Conservation (phyloP, 202 grass and related monocot genomes). For the Zoysia matrella region DNA sequence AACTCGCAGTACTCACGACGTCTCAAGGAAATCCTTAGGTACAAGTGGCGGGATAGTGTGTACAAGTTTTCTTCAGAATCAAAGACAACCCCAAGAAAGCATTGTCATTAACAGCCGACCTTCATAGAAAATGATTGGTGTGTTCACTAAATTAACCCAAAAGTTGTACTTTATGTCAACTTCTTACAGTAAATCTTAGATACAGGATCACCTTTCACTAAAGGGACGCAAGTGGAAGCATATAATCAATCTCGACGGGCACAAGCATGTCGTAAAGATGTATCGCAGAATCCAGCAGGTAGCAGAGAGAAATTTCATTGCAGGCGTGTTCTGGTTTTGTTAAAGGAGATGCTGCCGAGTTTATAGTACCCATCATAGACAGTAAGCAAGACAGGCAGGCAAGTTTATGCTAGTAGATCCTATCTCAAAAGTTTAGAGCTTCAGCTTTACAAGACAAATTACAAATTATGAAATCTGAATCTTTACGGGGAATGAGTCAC, state of each 20-base stretch:
- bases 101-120: background rate
- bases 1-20: background rate
- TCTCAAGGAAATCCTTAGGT: background rate
- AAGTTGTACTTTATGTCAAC: constrained; percentile 31
- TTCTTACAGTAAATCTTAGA: constrained; percentile 23
- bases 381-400: background rate
- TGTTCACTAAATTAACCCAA: constrained; percentile 26
- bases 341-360: background rate
- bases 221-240: too few relatives aligned
- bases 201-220: too few relatives aligned
- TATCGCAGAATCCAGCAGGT: background rate
- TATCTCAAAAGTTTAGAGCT: background rate
- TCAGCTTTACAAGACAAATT: constrained; percentile 1
- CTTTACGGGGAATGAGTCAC: background rate
- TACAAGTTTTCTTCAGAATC: background rate
- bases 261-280: background rate
- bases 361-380: background rate
- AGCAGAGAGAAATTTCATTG: background rate
- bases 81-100: constrained; percentile 10
- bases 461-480: background rate
- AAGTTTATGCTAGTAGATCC: background rate
- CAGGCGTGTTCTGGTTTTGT: background rate
- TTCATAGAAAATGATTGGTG: constrained; percentile 11
- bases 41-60: background rate
- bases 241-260: too few relatives aligned